Evolutionary conservation across 2,329 filamentous ascomycete genomes (phyloP).

Genomic region (Stromatinia cepivora): DNA sequence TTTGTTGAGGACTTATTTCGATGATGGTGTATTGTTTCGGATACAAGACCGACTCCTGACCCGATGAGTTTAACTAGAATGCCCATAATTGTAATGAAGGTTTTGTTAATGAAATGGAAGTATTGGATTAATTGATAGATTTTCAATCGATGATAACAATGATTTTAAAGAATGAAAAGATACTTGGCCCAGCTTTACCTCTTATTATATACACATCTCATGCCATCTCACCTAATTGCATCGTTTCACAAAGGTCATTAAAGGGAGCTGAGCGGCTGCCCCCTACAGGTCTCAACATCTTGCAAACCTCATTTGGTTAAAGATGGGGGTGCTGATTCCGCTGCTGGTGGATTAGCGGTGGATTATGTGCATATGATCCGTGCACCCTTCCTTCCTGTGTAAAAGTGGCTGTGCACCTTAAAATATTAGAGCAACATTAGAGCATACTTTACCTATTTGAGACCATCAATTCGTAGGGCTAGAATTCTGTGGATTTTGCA

Average conservation of each 20-base stretch:
- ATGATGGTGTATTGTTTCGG: slow-evolving; percentile 30
- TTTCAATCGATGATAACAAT: neutral
- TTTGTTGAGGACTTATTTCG: slow-evolving; percentile 24
- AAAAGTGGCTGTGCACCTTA: neutral
- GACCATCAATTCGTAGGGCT: neutral
- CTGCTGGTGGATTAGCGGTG: neutral
- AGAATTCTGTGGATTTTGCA: neutral
- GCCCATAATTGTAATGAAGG: slow-evolving; percentile 27
- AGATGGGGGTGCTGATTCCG: neutral
- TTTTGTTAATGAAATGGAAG: neutral
- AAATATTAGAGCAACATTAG: neutral
- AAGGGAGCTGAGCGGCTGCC: neutral
- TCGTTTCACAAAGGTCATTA: neutral
- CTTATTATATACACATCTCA: slow-evolving; percentile 13
- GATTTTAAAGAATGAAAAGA: neutral
- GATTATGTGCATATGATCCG: neutral
- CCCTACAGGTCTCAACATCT: slow-evolving; percentile 4
- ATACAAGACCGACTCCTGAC: slow-evolving; percentile 36
- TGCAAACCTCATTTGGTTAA: slow-evolving; percentile 9
- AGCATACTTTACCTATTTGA: neutral
- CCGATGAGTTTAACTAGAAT: slow-evolving; percentile 33
- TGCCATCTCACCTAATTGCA: neutral
- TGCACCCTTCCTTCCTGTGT: too few relatives aligned
- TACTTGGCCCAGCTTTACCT: neutral
- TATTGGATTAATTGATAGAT: neutral